A percentile compares a stretch with the other conserved stretches of the same genome.
Evolutionary conservation across 441 rosid genomes (phyloP).

Genomic region (Caryocar brasiliense): DNA sequence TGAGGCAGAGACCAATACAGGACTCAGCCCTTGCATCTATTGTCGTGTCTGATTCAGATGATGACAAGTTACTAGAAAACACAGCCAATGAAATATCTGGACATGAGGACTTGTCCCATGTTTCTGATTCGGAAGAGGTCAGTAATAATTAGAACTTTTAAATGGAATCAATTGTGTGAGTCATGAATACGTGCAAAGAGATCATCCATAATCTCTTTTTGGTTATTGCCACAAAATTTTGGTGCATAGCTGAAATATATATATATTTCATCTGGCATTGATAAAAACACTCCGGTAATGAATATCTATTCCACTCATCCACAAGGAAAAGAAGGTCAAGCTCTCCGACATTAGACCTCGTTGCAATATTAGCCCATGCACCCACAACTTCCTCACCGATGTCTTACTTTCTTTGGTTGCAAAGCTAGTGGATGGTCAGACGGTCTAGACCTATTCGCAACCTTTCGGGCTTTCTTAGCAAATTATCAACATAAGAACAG

Average conservation of each 20-base stretch:
- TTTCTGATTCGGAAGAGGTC: conserved; percentile 13
- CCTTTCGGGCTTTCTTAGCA: neutral
- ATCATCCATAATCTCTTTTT: neutral
- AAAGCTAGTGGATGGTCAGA: conserved; percentile 7
- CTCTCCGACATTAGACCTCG: conserved; percentile 5
- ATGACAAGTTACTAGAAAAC: conserved; percentile 14
- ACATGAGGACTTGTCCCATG: conserved; percentile 6
- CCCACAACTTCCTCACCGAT: neutral
- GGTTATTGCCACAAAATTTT: conserved; percentile 12
- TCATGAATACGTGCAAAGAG: neutral
- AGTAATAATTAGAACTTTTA: conserved; percentile 6
- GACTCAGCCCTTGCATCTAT: conserved; percentile 41
- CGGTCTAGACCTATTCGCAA: neutral
- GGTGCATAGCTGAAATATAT: neutral
- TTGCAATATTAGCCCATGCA: neutral
- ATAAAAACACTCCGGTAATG: conserved; percentile 3
- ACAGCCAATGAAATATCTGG: neutral
- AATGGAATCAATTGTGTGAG: neutral
- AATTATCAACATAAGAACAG: neutral
- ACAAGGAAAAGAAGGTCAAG: conserved; percentile 7
- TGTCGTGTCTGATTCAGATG: conserved; percentile 39
- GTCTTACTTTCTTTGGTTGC: neutral
- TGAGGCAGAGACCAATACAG: conserved; percentile 47
- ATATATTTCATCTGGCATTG: neutral
- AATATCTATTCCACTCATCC: neutral